A percentile compares a stretch with the other conserved stretches of the same genome.
These are phyloP conservation scores for Graphium sp. DNA, from an alignment of 2,329 filamentous ascomycete genomes.

Conservation along the genomic window DNA sequence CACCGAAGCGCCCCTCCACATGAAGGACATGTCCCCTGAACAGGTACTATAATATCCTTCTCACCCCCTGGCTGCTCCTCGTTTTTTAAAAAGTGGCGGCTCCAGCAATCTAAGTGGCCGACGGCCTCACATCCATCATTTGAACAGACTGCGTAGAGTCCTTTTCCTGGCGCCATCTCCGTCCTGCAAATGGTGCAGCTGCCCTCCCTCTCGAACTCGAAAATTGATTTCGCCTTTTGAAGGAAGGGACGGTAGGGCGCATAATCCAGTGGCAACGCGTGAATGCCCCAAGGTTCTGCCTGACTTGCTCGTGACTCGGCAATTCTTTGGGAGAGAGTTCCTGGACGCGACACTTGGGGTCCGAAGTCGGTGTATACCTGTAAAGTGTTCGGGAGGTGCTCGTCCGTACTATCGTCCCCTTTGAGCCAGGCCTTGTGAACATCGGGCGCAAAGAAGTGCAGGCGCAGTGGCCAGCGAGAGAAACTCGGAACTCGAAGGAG, in stretches of 20 bases:
- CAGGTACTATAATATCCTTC: conserved; percentile 41
- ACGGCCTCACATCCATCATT: conserved; percentile 34
- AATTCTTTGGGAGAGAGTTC: background rate
- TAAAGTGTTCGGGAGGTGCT: conserved; percentile 28
- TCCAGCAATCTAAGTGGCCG: conserved; percentile 44
- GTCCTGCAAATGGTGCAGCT: conserved; percentile 34
- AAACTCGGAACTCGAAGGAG: conserved; percentile 70
- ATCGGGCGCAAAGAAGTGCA: conserved; percentile 64
- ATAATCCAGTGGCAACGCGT: conserved; percentile 39
- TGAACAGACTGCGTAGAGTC: conserved; percentile 40
- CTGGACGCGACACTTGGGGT: conserved; percentile 4
- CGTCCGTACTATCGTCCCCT: conserved; percentile 32
- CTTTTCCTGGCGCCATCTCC: conserved; percentile 24
- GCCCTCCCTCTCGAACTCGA: conserved; percentile 38
- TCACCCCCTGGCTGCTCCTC: conserved; percentile 11
- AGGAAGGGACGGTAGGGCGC: conserved; percentile 32
- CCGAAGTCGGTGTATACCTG: conserved; percentile 40
- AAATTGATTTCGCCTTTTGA: conserved; percentile 33
- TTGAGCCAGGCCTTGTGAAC: conserved; percentile 52
- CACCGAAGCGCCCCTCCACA: conserved; percentile 51
- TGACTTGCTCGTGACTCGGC: background rate
- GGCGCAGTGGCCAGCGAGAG: conserved; percentile 59
- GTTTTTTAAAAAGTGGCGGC: conserved; percentile 27
- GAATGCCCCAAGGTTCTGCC: conserved; percentile 25
- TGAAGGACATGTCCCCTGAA: conserved; percentile 50